Evolutionary conservation across 2,329 filamentous ascomycete species (phyloP), one percentile per base, ranked within the genome.

Genomic region (Colletotrichum sp.): DNA sequence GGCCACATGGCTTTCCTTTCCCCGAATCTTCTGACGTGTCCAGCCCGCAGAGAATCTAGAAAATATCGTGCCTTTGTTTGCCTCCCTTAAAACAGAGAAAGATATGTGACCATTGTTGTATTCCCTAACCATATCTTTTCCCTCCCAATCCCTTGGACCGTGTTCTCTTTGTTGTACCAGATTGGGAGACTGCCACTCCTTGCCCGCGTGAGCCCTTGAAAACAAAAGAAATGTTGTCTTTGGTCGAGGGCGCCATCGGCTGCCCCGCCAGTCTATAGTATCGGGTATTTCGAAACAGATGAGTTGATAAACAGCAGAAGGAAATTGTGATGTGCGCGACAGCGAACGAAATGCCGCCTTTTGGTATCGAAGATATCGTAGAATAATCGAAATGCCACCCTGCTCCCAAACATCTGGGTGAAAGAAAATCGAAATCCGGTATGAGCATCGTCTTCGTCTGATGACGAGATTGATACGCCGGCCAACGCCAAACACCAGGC

Each of bases 291-390:
- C 68, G 68, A 71, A 77, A 75, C 67, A 74, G 71, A 60, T 71
- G 64, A 75, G 60, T 74, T 67, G 58, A 74, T 60, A 69, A 66
- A 66, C 58, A 64, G 43, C 36, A 36, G 68, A 75, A 72, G 34
- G 15, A 75, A 43, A 67, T 67, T 71, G 32, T 71, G 34, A 70
- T 77, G n/a, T 70, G 67, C 62, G 76, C 75, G 64, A 74, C 66
- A 66, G 61, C 75, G 68, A 64, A 68, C 56, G 30, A 34, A 27
- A 43, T 67, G 55, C 75, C 68, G 71, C 67, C 64, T 66, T 71
- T 25, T 78, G 76, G 76, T 78, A 78, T 78, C 75, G 76, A 77
- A 74, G 66, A 74, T 72, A 77, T 73, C 74, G 68, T 68, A 34
- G 75, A 78, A 76, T 64, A 75, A 71, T 67, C 72, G 73, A 77